Evolutionary conservation across 257 asterid genomes (phyloP), one percentile per base, ranked within the genome.

Genomic region (Nicotiana otophora): DNA sequence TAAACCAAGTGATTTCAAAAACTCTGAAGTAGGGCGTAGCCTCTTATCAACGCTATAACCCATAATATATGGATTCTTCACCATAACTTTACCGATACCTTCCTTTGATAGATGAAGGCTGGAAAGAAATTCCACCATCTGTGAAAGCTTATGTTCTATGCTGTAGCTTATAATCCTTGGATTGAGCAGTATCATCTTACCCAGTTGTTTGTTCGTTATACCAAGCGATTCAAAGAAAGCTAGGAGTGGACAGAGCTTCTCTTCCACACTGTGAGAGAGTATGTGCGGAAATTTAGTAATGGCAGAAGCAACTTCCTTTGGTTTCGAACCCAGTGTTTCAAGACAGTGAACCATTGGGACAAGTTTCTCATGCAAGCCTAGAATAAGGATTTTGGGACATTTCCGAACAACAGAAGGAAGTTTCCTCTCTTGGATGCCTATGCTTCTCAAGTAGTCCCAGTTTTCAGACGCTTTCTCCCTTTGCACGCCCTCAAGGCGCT

Each of bases 191-290:
- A 96, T 86, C 93, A 96, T 96, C 85, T 93, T 96, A 23, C 98
- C 98, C 0, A 94, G 86, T 80, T 90, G 98, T 76, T 93, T 93
- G 67, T 96, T 97, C 5, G 97, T 92, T 11, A 97, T 87, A 58
- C 99, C 97, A 42, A 96, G 94, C 46, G 96, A 86, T 83, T 96
- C 98, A 9, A 96, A 94, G 87, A 94, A 96, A 0, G 98, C 99
- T 5, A 96, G 92, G 66, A 94, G 98, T 4, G 99, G 98, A 86
- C 98, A 93, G 79, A 96, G 98, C 85, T 96, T 96, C 87, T 94
- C 97, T 83, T 96, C 97, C 70, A 96, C 89, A 64, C 97, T 91
- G 88, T 94, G 98, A 39, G 93, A 79, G 76, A 93, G 98, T 85
- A 96, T 85, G 83, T 93, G 91, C 0, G 99, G 99, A 34, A 96